Evolutionary conservation across 225 moss, liverwort and hornwort species (phyloP), one percentile per base, ranked within the genome.

Genomic region (Straminergon stramineum): DNA sequence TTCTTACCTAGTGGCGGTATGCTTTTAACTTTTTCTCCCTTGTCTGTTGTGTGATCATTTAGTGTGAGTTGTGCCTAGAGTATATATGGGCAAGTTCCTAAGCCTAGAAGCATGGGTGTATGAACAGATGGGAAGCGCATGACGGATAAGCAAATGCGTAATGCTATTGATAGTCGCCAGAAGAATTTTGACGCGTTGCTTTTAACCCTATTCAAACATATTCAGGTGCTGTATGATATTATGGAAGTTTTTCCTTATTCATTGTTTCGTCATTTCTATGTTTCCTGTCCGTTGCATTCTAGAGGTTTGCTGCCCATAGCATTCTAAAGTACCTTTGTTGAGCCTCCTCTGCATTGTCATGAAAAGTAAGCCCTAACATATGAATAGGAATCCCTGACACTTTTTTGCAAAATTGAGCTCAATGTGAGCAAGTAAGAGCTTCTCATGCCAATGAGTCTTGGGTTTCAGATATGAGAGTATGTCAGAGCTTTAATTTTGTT

Each of bases 61-160:
- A 30, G 55, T 86, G 39, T 58, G 78, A 32, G 16, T 53, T 88
- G 37, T 88, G 53, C 13, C 14, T 74, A 60, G 81, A 73, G 60
- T 60, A 73, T 64, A 24, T 17, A 24, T 74, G 24, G 60, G 45
- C 74, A 61, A 85, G 35, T 82, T 48, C 21, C 70, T 90, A 74
- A 91, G 78, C 84, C 58, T 80, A n/a, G 62, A 63, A 71, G 77
- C 74, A 84, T 70, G 86, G 71, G 78, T 91, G 82, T 45, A 61
- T 93, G 74, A 93, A 88, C 90, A 98, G 98, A 84, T 95, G 95
- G 95, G 82, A 98, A 93, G 93, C 95, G 93, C 83, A 91, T 92
- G 69, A 89, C 93, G 88, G 97, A 96, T 73, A 92, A 93, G 90
- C 91, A 90, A 87, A 97, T 96, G 92, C 94, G 91, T 57, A 94